Percentiles rank a stretch among this genome's conserved stretches.
phyloP scores from a whole-genome alignment of 2,329 filamentous ascomycete species.

The Lecanoromycetidae sp. region DNA sequence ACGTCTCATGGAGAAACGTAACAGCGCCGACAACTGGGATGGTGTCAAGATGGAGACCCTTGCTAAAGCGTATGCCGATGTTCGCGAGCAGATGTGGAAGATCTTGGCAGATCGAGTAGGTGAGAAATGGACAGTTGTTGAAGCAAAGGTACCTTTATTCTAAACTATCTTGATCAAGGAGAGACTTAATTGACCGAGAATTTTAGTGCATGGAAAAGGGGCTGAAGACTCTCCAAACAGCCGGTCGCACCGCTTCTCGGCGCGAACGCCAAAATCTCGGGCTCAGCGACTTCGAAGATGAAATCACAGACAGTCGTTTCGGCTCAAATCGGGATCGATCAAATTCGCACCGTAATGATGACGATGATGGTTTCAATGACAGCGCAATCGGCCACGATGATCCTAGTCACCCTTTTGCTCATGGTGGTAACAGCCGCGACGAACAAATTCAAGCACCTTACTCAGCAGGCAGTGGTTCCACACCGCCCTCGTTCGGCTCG shows the following conservation, averaged over 20 bases:
- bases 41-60: conserved; percentile 60
- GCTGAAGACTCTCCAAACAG: conserved; percentile 65
- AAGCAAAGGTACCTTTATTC: conserved; percentile 46
- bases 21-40: conserved; percentile 66
- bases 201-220: conserved; percentile 69
- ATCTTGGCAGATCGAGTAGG: conserved; percentile 52
- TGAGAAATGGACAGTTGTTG: conserved; percentile 54
- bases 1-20: conserved; percentile 58
- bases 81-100: conserved; percentile 72
- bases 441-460: background rate
- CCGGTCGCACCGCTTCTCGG: conserved; percentile 27
- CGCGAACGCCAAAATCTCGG: conserved; percentile 1
- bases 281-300: background rate
- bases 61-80: conserved; percentile 65
- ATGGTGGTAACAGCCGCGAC: conserved; percentile 1
- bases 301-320: background rate
- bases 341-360: conserved; percentile 2
- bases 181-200: too few species aligned
- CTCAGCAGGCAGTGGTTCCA: background rate
- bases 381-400: conserved; percentile 46
- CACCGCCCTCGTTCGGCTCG: conserved; percentile 1
- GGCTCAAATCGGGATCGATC: background rate
- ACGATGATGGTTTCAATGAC: conserved; percentile 44
- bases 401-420: background rate
- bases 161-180: background rate